Evolutionary conservation across 1,284 basidiomycete species (phyloP).

Genomic region (Phylloporus sp.): DNA sequence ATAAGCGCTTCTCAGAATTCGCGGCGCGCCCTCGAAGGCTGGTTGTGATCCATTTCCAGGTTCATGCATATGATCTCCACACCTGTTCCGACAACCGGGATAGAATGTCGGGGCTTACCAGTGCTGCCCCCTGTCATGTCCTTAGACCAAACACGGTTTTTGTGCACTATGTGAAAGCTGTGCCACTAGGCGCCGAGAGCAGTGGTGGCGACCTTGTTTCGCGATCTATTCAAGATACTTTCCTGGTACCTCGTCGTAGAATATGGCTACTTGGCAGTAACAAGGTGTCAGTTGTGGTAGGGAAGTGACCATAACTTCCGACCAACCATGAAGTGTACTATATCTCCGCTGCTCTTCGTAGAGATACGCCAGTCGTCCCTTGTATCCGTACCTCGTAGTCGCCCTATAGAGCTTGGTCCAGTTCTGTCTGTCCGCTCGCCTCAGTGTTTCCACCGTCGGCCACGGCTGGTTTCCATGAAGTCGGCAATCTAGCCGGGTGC

Average conservation of each 20-base stretch:
- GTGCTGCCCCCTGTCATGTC: constrained; percentile 14
- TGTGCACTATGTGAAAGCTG: constrained; percentile 53
- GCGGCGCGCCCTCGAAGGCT: constrained; percentile 52
- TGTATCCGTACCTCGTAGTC: too few species aligned
- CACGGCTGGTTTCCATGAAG: too few species aligned
- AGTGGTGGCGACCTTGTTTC: constrained; percentile 58
- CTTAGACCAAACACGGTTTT: constrained; percentile 60
- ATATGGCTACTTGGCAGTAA: constrained; percentile 34
- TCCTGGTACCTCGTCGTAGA: constrained; percentile 48
- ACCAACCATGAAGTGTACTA: too few species aligned
- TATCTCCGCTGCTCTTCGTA: too few species aligned
- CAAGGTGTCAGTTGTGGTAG: background rate
- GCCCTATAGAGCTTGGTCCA: too few species aligned
- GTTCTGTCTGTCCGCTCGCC: too few species aligned
- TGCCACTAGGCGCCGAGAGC: constrained; percentile 59
- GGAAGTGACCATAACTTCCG: too few species aligned
- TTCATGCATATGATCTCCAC: constrained; percentile 61
- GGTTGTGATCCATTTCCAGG: constrained; percentile 54
- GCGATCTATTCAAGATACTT: constrained; percentile 52
- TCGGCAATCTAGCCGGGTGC: background rate
- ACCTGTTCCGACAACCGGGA: constrained; percentile 40
- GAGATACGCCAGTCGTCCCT: too few species aligned
- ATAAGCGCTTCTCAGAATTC: constrained; percentile 51
- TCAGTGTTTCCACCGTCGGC: too few species aligned
- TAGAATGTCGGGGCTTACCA: constrained; percentile 34